phyloP scores from a whole-genome alignment of 2,329 filamentous ascomycete species.

The Sporothrix brunneoviolacea region DNA sequence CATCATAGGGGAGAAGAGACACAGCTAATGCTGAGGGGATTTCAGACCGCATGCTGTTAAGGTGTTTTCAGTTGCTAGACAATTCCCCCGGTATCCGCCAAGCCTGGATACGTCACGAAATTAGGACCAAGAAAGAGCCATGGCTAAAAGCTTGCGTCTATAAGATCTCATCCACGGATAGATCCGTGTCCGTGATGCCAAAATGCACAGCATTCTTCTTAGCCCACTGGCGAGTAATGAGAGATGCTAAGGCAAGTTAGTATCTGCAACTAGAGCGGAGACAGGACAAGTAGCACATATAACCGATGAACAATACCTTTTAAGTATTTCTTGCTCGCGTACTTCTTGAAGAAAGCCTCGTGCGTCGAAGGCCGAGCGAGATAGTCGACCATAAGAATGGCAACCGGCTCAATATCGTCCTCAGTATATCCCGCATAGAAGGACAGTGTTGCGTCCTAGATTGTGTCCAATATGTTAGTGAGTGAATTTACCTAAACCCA shows the following conservation, averaged over 20 bases:
- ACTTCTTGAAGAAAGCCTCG: slow-evolving; percentile 99
- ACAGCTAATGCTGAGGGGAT: too few relatives aligned
- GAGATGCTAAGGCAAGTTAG: slow-evolving; percentile 59
- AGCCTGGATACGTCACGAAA: neutral
- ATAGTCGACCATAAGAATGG: slow-evolving; percentile 94
- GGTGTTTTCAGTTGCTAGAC: too few relatives aligned
- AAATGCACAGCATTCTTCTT: slow-evolving; percentile 65
- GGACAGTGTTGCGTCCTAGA: slow-evolving; percentile 71
- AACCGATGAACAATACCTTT: slow-evolving; percentile 61
- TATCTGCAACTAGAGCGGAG: neutral
- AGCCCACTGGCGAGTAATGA: slow-evolving; percentile 86
- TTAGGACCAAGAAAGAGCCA: neutral
- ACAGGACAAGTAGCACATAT: neutral
- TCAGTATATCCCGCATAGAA: slow-evolving; percentile 93
- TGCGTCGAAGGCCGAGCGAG: slow-evolving; percentile 83
- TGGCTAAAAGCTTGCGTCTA: slow-evolving; percentile 2
- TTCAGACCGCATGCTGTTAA: too few relatives aligned
- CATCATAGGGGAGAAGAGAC: too few relatives aligned
- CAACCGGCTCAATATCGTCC: slow-evolving; percentile 85
- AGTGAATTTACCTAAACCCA: too few relatives aligned
- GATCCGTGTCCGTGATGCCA: slow-evolving; percentile 44
- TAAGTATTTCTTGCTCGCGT: slow-evolving; percentile 97
- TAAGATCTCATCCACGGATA: slow-evolving; percentile 44
- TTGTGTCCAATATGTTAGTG: slow-evolving; percentile 15
- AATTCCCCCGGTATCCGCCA: too few relatives aligned